These are phyloP conservation scores for Trichoderma citrinoviride DNA, from an alignment of 2,329 filamentous ascomycete species.

Conservation along the genomic window DNA sequence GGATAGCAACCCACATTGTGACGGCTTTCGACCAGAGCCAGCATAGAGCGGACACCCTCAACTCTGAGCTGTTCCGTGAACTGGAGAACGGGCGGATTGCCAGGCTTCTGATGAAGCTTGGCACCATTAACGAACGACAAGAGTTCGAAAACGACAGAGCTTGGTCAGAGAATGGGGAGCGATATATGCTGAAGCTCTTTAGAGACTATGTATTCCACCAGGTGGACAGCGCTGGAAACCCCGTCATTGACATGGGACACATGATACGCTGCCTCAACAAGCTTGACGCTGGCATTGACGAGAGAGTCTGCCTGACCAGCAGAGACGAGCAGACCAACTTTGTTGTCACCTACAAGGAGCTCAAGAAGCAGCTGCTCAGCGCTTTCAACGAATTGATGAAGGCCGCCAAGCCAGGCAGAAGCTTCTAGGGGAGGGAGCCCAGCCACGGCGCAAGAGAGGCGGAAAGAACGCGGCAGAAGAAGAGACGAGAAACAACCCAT, in stretches of 20 bases:
- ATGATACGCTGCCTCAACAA: slow-evolving; percentile 87
- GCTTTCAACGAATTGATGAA: slow-evolving; percentile 60
- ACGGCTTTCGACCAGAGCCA: slow-evolving; percentile 73
- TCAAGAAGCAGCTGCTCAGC: slow-evolving; percentile 63
- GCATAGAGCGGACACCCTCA: slow-evolving; percentile 75
- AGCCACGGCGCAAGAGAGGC: neutral
- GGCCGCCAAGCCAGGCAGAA: slow-evolving; percentile 38
- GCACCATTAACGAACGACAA: slow-evolving; percentile 82
- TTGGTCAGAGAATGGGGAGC: slow-evolving; percentile 91
- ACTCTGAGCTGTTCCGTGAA: slow-evolving; percentile 70
- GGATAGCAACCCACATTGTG: slow-evolving; percentile 75
- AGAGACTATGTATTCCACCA: slow-evolving; percentile 97
- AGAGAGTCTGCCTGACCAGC: slow-evolving; percentile 80
- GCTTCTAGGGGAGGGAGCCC: slow-evolving; percentile 33
- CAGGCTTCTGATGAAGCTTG: slow-evolving; percentile 77
- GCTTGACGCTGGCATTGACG: slow-evolving; percentile 83
- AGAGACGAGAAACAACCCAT: neutral
- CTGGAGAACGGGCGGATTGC: slow-evolving; percentile 86
- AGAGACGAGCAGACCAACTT: slow-evolving; percentile 88
- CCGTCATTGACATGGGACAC: slow-evolving; percentile 83
- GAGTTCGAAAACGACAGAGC: slow-evolving; percentile 73
- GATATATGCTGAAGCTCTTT: slow-evolving; percentile 92
- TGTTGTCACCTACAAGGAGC: slow-evolving; percentile 84
- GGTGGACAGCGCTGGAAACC: slow-evolving; percentile 78
- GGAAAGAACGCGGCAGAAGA: neutral